phyloP scores from a whole-genome alignment of 257 asterid species.

The Anisodus tanguticus region DNA sequence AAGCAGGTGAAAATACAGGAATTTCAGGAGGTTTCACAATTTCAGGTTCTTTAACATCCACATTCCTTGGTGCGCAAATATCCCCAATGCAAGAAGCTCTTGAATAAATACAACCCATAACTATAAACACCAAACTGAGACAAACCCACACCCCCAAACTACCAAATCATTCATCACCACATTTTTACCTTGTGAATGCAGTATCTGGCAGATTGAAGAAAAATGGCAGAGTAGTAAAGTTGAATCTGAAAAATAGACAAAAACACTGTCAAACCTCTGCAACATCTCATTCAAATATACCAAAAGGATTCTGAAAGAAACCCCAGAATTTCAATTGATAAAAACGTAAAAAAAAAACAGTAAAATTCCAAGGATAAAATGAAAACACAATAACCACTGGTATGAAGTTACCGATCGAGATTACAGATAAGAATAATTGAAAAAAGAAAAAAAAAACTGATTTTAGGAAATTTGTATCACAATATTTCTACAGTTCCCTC shows the following conservation, averaged over 20 bases:
- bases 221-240: neutral
- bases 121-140: slow-evolving; percentile 44
- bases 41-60: slow-evolving; percentile 52
- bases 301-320: slow-evolving; percentile 6
- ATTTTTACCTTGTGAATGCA: neutral
- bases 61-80: slow-evolving; percentile 74
- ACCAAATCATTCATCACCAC: slow-evolving; percentile 49
- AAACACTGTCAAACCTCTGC: neutral
- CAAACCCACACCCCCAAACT: slow-evolving; percentile 42
- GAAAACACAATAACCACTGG: neutral
- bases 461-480: neutral
- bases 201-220: neutral
- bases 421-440: neutral
- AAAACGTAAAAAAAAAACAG: neutral
- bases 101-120: slow-evolving; percentile 94
- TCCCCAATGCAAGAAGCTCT: slow-evolving; percentile 85
- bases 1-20: slow-evolving; percentile 62
- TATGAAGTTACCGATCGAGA: neutral
- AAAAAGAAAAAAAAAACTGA: neutral
- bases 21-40: slow-evolving; percentile 58
- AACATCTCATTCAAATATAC: neutral
- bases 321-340: slow-evolving; percentile 23
- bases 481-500: neutral
- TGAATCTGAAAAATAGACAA: slow-evolving; percentile 21
- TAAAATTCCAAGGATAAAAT: neutral